Conservation (phyloP, 768 basidiomycete genomes). For the Epithele typhae region DNA sequence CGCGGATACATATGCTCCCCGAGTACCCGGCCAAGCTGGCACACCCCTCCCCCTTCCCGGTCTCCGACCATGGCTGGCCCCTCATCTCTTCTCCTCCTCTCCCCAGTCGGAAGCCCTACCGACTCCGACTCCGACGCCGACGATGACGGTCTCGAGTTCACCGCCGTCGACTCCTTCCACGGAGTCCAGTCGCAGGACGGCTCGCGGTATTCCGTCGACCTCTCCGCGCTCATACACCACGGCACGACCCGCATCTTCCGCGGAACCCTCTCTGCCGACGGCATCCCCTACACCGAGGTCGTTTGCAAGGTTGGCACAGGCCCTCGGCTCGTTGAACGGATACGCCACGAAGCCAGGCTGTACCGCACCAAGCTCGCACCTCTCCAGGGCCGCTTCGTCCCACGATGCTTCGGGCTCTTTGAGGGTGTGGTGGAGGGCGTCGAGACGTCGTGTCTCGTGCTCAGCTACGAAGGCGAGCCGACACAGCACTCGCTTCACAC, state of each 20-base stretch:
- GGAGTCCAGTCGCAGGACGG: background rate
- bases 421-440: background rate
- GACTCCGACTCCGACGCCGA: too few species aligned
- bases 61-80: background rate
- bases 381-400: background rate
- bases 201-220: background rate
- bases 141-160: conserved; percentile 1
- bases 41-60: background rate
- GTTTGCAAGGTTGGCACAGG: background rate
- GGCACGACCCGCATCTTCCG: background rate
- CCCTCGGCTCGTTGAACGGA: background rate
- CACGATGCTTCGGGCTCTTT: background rate
- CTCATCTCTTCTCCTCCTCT: background rate
- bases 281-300: background rate
- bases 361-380: background rate
- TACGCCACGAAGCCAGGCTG: background rate
- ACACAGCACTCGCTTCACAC: background rate
- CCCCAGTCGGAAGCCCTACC: too few species aligned
- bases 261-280: background rate
- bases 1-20: background rate
- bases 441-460: background rate
- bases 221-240: background rate
- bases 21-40: background rate
- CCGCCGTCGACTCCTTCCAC: background rate
- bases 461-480: background rate